Base-by-base conservation (phyloP, 495 filamentous ascomycete genomes). In the Emericellopsis terricola region DNA sequence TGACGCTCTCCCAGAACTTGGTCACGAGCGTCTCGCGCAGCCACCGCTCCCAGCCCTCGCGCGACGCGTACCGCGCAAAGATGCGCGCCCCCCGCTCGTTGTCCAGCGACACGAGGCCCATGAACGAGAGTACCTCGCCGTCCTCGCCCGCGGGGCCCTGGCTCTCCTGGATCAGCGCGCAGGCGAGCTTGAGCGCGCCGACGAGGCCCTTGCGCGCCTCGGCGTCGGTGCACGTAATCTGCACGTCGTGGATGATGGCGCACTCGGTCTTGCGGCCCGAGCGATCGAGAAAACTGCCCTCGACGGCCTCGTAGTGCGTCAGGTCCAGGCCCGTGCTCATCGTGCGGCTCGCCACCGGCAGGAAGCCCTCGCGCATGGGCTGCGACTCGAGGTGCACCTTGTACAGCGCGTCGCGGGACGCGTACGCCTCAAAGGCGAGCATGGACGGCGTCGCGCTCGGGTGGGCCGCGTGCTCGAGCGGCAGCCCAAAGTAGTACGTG, bases 401-500 rank as follows among this genome's bases (percentile, higher is more conserved):
- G 33, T 35, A 35, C 17, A 35, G 33, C 17, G 13, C 33, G 5
- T 35, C 33, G 19, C 33, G 33, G 33, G 13, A 3, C 17, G 9
- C n/a, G 33, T 35, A 35, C 11, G 19, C 33, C 23, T 35, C 33
- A 28, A 35, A 35, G 15, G 33, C 33, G 14, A 35, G 19, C 33
- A 35, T 35, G 19, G n/a, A 14, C 3, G 15, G 3, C 3, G 33
- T 35, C 11, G 13, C 11, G 16, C 9, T 11, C 6, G 14, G 16
- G n/a, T 21, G 13, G 14, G 21, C 14, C 16, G 5, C 33, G 19
- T 35, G 19, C 13, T 35, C 33, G 16, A 35, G 14, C 11, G 33
- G 33, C 11, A 35, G 21, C 11, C 33, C 33, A 16, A 35, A 35
- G 33, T 35, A 35, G 23, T 35, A 35, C 15, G 33, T 14, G 17